Evolutionary conservation across 305 asterid genomes (phyloP), one percentile per base, ranked within the genome.

Genomic region (Fraxinus dipetala): DNA sequence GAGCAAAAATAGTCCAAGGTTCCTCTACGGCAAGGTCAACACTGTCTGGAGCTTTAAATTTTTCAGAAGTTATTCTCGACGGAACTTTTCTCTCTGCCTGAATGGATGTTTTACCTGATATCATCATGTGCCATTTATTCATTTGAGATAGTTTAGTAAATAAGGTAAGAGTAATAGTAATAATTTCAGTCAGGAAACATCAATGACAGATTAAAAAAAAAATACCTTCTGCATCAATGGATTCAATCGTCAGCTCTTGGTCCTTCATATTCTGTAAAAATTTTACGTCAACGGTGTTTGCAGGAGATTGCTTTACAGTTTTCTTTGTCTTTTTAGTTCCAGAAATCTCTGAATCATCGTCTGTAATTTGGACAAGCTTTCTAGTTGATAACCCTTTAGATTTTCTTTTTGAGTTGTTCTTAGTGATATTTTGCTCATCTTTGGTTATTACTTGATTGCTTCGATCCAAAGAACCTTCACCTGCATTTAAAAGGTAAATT

Each of bases 1-100:
- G 99, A 83, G 98, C 84, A 77, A 96, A 95, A 80, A 93, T 81
- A 36, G 98, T 88, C 99, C 99, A 96, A 63, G 99, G 97, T 86
- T 94, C 98, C 69, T 83, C 85, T 54, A 72, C 87, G 77, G 87
- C 80, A 84, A 74, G 77, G 76, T 65, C 88, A 26, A 82, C 83
- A 72, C 31, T 83, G 76, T 83, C 88, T 81, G 72, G 77, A 48
- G 86, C 69, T 85, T 85, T 86, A 70, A 80, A 3, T 35, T 79
- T 81, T 79, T 85, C 81, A 69, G 85, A 82, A 72, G 85, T 88
- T 34, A 35, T 79, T 84, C 78, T 89, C 8, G 89, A 83, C 16
- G 87, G 69, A 48, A 79, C 85, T 77, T 88, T 91, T 80, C 85
- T 89, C 84, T 90, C 88, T 65, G 83, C 86, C 83, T 22, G 78